These are phyloP conservation scores for Cyberlindnera suaveolens DNA, from an alignment of 805 yeast species.

Conservation along the genomic window DNA sequence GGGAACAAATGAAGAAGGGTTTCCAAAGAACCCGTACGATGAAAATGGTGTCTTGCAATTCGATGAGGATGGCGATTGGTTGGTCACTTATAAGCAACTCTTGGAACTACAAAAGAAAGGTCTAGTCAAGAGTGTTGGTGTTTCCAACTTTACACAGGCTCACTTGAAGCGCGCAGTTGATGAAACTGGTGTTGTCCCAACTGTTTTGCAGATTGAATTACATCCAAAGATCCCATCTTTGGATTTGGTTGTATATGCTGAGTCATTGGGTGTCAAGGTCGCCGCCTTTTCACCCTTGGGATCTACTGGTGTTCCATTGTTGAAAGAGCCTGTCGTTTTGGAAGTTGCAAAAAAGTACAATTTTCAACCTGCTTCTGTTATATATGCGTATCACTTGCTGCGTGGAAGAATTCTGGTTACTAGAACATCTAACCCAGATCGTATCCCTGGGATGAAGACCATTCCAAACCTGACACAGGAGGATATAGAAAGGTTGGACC, in stretches of 20 bases:
- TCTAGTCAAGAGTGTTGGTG: slow-evolving; percentile 49
- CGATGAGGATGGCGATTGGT: slow-evolving; percentile 35
- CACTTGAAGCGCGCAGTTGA: slow-evolving; percentile 35
- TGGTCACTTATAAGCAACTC: slow-evolving; percentile 50
- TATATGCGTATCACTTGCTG: slow-evolving; percentile 56
- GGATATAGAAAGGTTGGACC: slow-evolving; percentile 34
- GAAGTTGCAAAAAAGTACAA: slow-evolving; percentile 52
- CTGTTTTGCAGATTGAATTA: slow-evolving; percentile 56
- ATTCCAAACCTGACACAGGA: slow-evolving; percentile 32
- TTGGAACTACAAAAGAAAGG: slow-evolving; percentile 45
- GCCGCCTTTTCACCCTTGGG: slow-evolving; percentile 64
- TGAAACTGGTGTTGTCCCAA: slow-evolving; percentile 44
- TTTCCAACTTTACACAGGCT: slow-evolving; percentile 43
- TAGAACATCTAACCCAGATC: slow-evolving; percentile 61
- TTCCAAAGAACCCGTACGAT: slow-evolving; percentile 29
- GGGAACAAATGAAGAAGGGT: slow-evolving; percentile 55
- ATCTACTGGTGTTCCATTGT: slow-evolving; percentile 56
- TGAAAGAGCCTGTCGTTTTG: slow-evolving; percentile 42
- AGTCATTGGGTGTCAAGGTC: slow-evolving; percentile 43
- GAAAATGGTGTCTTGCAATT: slow-evolving; percentile 30
- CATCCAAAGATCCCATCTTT: slow-evolving; percentile 70
- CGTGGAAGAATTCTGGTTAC: slow-evolving; percentile 61
- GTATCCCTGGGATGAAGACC: slow-evolving; percentile 41
- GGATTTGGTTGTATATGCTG: slow-evolving; percentile 47
- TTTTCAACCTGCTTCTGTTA: slow-evolving; percentile 48